Evolutionary conservation across 2,329 filamentous ascomycete genomes (phyloP).

Genomic region (Alternaria longipes): DNA sequence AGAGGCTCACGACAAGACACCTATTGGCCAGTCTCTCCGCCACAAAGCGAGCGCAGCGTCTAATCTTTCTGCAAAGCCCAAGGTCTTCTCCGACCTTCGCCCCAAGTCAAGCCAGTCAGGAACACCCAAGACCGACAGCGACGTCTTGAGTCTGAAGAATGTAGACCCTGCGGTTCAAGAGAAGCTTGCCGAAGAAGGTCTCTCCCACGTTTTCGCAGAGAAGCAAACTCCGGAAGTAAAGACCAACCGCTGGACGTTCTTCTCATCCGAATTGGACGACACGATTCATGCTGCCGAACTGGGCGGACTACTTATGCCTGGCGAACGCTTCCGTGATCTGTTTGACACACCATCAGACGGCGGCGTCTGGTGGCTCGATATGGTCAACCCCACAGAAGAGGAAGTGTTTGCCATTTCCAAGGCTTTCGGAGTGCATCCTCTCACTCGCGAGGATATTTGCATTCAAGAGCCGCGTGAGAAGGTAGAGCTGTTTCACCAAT

Average conservation of each 20-base stretch:
- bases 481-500: conserved; percentile 95
- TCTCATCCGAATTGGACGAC: conserved; percentile 92
- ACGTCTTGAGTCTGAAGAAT: conserved; percentile 40
- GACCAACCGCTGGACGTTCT: conserved; percentile 91
- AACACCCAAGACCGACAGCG: conserved; percentile 50
- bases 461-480: conserved; percentile 97
- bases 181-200: conserved; percentile 53
- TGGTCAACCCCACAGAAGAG: conserved; percentile 87
- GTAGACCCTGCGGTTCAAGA: conserved; percentile 52
- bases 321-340: conserved; percentile 87
- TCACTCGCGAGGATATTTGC: conserved; percentile 95
- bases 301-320: conserved; percentile 86
- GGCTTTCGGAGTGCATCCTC: conserved; percentile 92
- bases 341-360: conserved; percentile 76
- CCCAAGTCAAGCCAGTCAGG: conserved; percentile 50
- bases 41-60: conserved; percentile 48
- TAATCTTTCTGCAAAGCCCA: conserved; percentile 59
- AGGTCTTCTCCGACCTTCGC: conserved; percentile 71
- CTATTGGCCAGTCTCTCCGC: conserved; percentile 54
- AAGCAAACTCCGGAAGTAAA: conserved; percentile 56
- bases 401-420: conserved; percentile 89
- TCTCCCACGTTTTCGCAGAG: conserved; percentile 47
- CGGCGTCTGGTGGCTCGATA: conserved; percentile 99
- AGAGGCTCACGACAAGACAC: conserved; percentile 60
- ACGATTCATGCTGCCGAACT: conserved; percentile 92